Percentiles rank a stretch among this genome's conserved stretches.
Conservation (phyloP, 2,329 filamentous ascomycete species). For the Alternaria brassicae region DNA sequence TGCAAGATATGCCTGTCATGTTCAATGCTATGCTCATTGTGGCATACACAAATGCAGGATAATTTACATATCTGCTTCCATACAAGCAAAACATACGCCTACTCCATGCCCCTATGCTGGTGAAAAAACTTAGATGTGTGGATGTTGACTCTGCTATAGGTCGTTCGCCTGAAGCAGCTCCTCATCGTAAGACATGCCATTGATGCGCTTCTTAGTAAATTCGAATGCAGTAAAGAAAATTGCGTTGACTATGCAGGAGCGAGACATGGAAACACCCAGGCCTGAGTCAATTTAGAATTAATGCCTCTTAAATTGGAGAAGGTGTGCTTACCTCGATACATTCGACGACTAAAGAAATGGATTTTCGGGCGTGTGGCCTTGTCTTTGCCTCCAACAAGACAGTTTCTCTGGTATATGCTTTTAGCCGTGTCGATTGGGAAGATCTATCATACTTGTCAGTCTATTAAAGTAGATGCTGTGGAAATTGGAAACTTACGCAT, state of each 20-base stretch:
- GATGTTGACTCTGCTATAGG: constrained; percentile 17
- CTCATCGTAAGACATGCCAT: constrained; percentile 50
- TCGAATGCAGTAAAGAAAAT: constrained; percentile 92
- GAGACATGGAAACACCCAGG: constrained; percentile 80
- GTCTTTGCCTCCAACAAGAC: constrained; percentile 71
- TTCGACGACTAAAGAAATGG: constrained; percentile 75
- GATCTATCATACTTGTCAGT: constrained; percentile 48
- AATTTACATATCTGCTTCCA: constrained; percentile 19
- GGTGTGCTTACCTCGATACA: constrained; percentile 71
- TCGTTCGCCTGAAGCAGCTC: constrained; percentile 42
- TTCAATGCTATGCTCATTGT: constrained; percentile 23
- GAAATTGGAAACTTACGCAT: constrained; percentile 61
- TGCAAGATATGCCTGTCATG: constrained; percentile 4
- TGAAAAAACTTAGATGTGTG: constrained; percentile 3
- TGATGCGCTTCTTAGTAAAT: constrained; percentile 71
- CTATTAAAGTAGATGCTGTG: background rate
- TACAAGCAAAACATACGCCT: constrained; percentile 15
- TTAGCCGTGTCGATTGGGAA: constrained; percentile 79
- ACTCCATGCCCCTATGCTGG: constrained; percentile 37
- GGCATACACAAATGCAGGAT: constrained; percentile 11
- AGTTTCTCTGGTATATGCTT: constrained; percentile 84
- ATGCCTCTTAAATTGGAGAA: background rate
- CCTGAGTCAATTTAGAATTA: constrained; percentile 38
- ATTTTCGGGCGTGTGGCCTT: constrained; percentile 69
- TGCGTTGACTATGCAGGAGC: constrained; percentile 83